Evolutionary conservation across 305 asterid species (phyloP).

Genomic region (Fraxinus sp.): DNA sequence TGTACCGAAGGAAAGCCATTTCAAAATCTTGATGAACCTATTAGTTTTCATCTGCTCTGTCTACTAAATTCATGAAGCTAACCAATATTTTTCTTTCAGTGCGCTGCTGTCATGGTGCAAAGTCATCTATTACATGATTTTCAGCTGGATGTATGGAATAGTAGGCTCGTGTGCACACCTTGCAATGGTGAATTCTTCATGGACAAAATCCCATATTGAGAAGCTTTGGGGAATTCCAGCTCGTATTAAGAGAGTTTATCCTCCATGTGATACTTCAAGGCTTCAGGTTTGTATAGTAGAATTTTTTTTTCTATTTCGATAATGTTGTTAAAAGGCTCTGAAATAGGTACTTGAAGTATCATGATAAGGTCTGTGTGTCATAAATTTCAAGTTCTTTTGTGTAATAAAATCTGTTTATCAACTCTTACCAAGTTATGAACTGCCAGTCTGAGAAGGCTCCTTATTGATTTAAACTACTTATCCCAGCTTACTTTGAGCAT

Average conservation of each 20-base stretch:
- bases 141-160: slow-evolving; percentile 82
- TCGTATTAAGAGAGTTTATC: slow-evolving; percentile 73
- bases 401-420: neutral
- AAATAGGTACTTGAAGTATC: neutral
- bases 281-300: slow-evolving; percentile 64
- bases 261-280: slow-evolving; percentile 93
- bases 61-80: slow-evolving; percentile 27
- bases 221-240: slow-evolving; percentile 82
- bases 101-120: slow-evolving; percentile 69
- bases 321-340: neutral
- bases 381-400: neutral
- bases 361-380: neutral
- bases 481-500: neutral
- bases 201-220: slow-evolving; percentile 88
- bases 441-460: neutral
- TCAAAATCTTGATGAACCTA: slow-evolving; percentile 2
- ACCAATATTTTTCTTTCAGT: slow-evolving; percentile 41
- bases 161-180: slow-evolving; percentile 83
- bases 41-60: slow-evolving; percentile 19
- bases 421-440: neutral
- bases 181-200: slow-evolving; percentile 92
- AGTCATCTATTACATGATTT: slow-evolving; percentile 63
- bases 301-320: slow-evolving; percentile 16
- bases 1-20: slow-evolving; percentile 1
- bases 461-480: neutral